Evolutionary conservation across 257 asterid genomes (phyloP).

Genomic region (Jaltomata sinuosa): DNA sequence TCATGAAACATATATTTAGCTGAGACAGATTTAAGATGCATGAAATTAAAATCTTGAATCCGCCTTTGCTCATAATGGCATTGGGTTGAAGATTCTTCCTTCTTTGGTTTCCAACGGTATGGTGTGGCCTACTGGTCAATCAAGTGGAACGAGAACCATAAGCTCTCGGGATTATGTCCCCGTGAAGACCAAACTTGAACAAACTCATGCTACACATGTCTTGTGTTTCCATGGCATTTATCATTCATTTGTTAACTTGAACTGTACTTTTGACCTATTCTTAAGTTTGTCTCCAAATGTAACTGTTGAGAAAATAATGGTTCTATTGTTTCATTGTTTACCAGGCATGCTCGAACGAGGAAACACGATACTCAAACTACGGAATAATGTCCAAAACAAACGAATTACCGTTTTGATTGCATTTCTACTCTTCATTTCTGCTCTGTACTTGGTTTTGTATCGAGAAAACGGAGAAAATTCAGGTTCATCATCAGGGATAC

Average conservation of each 20-base stretch:
- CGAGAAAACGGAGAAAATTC: constrained; percentile 26
- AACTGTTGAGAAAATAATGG: background rate
- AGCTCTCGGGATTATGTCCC: no score
- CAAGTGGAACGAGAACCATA: no score
- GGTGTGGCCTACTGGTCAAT: no score
- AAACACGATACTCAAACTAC: constrained; percentile 29
- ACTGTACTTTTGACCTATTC: background rate
- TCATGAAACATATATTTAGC: no score
- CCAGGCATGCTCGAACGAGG: constrained; percentile 49
- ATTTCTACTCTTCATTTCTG: constrained; percentile 25
- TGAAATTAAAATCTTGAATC: no score
- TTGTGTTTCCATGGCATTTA: background rate
- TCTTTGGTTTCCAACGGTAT: no score
- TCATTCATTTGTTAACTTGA: background rate
- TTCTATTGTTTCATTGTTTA: background rate
- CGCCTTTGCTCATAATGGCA: no score
- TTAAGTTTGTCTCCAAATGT: background rate
- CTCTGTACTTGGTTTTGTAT: constrained; percentile 27
- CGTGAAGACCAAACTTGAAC: no score
- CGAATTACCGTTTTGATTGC: constrained; percentile 26
- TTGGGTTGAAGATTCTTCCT: no score
- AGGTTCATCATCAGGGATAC: constrained; percentile 16
- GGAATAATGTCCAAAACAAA: constrained; percentile 19
- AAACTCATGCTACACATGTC: background rate
- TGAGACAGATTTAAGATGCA: no score